These are phyloP conservation scores for Prinsepia uniflora DNA, from an alignment of 306 rosid species.

Conservation along the genomic window DNA sequence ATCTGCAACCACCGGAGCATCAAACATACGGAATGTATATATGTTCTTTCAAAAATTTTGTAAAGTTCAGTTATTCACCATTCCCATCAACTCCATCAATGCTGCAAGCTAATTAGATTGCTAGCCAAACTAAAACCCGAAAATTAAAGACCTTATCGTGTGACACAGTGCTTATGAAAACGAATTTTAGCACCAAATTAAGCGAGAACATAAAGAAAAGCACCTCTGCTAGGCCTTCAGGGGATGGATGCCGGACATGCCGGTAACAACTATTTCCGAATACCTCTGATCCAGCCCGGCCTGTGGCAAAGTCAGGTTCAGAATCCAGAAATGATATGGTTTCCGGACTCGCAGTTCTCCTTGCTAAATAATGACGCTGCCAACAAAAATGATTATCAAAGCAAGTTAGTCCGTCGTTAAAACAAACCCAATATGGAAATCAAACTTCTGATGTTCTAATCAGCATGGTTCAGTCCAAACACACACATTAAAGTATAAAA, in stretches of 20 bases:
- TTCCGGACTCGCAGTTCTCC: conserved; percentile 54
- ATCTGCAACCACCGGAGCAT: conserved; percentile 46
- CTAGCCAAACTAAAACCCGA: not conserved
- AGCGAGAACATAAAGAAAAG: conserved; percentile 17
- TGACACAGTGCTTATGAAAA: not conserved
- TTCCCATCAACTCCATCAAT: not conserved
- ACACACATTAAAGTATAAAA: not conserved
- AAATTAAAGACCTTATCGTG: not conserved
- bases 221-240: conserved; percentile 81
- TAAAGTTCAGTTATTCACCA: not conserved
- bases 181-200: not conserved
- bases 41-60: not conserved
- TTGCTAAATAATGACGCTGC: conserved; percentile 69
- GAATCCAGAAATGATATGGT: conserved; percentile 51
- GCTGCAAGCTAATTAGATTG: not conserved
- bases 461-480: not conserved
- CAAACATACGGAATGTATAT: not conserved
- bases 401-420: not conserved
- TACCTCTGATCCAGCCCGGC: conserved; percentile 43
- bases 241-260: conserved; percentile 55
- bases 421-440: conserved; percentile 9
- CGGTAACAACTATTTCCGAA: conserved; percentile 55
- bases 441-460: too few relatives aligned
- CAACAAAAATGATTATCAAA: conserved; percentile 25
- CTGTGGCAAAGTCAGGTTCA: conserved; percentile 48